These are phyloP conservation scores for Lichtheimia ornata DNA, from an alignment of 371 early-diverging fungal genomes.

Conservation along the genomic window DNA sequence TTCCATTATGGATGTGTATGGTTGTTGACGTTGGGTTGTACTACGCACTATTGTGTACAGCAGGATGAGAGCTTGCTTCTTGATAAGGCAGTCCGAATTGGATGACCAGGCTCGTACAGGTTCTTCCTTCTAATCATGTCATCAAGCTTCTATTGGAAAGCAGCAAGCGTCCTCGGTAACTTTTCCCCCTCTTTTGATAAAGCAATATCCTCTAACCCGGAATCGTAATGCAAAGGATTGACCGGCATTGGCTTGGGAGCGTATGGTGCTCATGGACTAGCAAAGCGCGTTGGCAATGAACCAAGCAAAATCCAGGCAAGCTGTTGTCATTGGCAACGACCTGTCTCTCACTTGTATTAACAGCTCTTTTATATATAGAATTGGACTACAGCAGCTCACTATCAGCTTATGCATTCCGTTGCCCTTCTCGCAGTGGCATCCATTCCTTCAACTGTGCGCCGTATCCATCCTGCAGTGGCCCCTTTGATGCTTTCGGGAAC, in stretches of 20 bases:
- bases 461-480: slow-evolving; percentile 40
- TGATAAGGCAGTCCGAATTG: too few species aligned
- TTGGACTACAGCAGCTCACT: slow-evolving; percentile 69
- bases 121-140: slow-evolving; percentile 26
- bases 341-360: neutral
- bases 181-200: neutral
- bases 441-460: slow-evolving; percentile 39
- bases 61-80: too few species aligned
- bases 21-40: too few species aligned
- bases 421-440: slow-evolving; percentile 62
- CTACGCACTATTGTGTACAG: too few species aligned
- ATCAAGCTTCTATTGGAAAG: slow-evolving; percentile 56
- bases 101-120: neutral
- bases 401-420: slow-evolving; percentile 71
- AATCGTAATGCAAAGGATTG: slow-evolving; percentile 45
- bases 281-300: slow-evolving; percentile 63
- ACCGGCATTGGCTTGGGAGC: slow-evolving; percentile 73
- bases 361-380: slow-evolving; percentile 30
- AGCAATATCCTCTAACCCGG: neutral
- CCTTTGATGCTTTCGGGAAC: slow-evolving; percentile 66
- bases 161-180: slow-evolving; percentile 53
- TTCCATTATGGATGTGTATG: too few species aligned
- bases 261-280: slow-evolving; percentile 77
- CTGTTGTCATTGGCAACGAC: neutral
- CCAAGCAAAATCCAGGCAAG: slow-evolving; percentile 52